Conservation (phyloP, 495 filamentous ascomycete species). For the Rusavskia elegans region DNA sequence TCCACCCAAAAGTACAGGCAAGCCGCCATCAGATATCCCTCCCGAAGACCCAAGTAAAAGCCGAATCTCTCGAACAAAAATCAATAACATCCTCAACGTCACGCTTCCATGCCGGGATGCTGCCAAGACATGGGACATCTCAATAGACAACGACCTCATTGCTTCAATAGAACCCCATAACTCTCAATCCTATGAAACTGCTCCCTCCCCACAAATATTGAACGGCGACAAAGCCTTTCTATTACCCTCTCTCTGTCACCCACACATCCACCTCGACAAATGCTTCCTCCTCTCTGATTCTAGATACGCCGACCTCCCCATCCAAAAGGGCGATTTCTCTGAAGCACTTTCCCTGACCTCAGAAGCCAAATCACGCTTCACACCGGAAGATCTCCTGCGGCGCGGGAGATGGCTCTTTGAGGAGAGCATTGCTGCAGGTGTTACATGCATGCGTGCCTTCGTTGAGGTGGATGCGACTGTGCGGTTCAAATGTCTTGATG, state of each 20-base stretch:
- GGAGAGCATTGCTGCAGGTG: conserved; percentile 49
- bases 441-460: conserved; percentile 57
- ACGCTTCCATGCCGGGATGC: neutral
- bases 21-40: neutral
- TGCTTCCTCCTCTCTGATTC: conserved; percentile 45
- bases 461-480: conserved; percentile 58
- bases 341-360: conserved; percentile 50
- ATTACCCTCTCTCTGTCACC: conserved; percentile 50
- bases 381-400: conserved; percentile 37
- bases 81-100: neutral
- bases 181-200: neutral
- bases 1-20: too few species aligned
- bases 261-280: conserved; percentile 67
- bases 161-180: neutral
- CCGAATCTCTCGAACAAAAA: neutral
- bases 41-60: neutral
- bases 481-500: conserved; percentile 37
- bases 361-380: conserved; percentile 47
- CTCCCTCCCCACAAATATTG: neutral
- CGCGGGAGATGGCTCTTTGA: conserved; percentile 51
- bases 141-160: neutral
- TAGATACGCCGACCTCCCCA: conserved; percentile 42
- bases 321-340: conserved; percentile 41
- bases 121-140: neutral
- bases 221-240: conserved; percentile 21